phyloP scores from a whole-genome alignment of 2,329 filamentous ascomycete species.

The Colletotrichum costaricense region DNA sequence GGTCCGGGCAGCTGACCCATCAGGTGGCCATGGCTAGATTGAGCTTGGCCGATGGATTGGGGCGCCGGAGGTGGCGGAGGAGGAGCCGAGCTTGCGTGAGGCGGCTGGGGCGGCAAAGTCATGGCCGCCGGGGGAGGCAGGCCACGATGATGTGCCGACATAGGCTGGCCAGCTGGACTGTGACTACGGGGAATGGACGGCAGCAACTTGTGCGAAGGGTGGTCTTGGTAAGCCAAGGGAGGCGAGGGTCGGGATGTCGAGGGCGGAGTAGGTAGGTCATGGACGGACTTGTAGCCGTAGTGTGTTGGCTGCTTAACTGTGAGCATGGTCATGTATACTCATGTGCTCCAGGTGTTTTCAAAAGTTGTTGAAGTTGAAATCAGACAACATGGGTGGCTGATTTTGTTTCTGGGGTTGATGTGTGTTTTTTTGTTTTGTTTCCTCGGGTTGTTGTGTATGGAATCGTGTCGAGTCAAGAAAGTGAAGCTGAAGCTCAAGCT shows the following conservation, averaged over 20 bases:
- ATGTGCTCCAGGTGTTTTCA: slow-evolving; percentile 26
- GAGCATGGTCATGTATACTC: slow-evolving; percentile 64
- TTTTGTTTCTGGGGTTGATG: not conserved
- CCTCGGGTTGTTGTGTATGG: not conserved
- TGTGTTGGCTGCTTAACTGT: slow-evolving; percentile 69
- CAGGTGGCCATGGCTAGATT: slow-evolving; percentile 52
- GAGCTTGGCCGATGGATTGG: slow-evolving; percentile 41
- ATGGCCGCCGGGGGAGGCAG: slow-evolving; percentile 76
- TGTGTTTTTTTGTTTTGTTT: not conserved
- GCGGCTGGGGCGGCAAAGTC: slow-evolving; percentile 64
- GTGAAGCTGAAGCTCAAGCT: not conserved
- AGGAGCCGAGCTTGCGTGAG: slow-evolving; percentile 38
- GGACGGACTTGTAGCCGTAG: slow-evolving; percentile 69
- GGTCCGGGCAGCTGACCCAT: slow-evolving; percentile 70
- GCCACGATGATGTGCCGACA: slow-evolving; percentile 77
- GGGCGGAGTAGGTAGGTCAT: slow-evolving; percentile 71
- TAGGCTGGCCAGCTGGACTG: slow-evolving; percentile 64
- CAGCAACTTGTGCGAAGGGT: slow-evolving; percentile 51
- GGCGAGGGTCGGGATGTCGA: slow-evolving; percentile 66
- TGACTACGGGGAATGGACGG: slow-evolving; percentile 54
- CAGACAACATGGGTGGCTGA: slow-evolving; percentile 26
- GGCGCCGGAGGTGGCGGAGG: slow-evolving; percentile 34
- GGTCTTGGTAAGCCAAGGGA: slow-evolving; percentile 62
- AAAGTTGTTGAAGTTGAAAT: slow-evolving; percentile 5
- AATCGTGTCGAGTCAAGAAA: slow-evolving; percentile 17